Percentiles rank a stretch among this genome's conserved stretches.
phyloP scores from a whole-genome alignment of 352 stramenopile species.

The Peronosclerospora sorghi region DNA sequence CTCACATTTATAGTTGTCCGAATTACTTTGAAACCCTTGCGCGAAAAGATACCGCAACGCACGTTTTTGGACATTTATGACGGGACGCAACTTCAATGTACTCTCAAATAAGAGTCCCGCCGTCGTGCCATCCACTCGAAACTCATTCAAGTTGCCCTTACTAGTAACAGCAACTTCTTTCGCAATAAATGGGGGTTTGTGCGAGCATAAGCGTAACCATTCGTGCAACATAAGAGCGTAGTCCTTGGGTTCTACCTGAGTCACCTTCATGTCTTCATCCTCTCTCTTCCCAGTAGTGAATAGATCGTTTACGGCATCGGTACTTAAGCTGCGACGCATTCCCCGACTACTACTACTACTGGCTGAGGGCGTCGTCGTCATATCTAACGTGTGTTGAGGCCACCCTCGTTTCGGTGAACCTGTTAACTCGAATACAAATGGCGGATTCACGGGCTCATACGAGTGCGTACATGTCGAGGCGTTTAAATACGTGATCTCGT shows the following conservation, averaged over 20 bases:
- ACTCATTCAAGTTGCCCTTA: conserved; percentile 32
- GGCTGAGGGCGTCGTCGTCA: background rate
- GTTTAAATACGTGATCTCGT: conserved; percentile 80
- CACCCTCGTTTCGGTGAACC: conserved; percentile 19
- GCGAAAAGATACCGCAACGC: conserved; percentile 60
- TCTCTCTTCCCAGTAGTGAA: conserved; percentile 9
- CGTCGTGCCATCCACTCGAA: conserved; percentile 58
- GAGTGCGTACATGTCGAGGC: conserved; percentile 66
- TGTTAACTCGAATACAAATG: conserved; percentile 47
- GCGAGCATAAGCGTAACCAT: conserved; percentile 47
- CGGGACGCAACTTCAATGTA: conserved; percentile 53
- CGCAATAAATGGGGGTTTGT: conserved; percentile 43
- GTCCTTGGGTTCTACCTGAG: conserved; percentile 10
- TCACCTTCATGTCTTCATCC: conserved; percentile 9
- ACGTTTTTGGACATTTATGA: conserved; percentile 42
- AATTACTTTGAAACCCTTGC: conserved; percentile 32
- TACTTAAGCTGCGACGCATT: conserved; percentile 18
- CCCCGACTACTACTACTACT: background rate
- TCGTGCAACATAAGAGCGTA: conserved; percentile 56
- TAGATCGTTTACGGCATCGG: conserved; percentile 16
- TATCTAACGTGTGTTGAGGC: conserved; percentile 2
- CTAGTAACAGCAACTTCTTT: conserved; percentile 4
- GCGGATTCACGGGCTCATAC: conserved; percentile 58
- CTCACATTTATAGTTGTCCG: conserved; percentile 15
- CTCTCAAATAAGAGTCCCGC: conserved; percentile 55